Base-by-base conservation (phyloP, 208 protist genomes). In the Acanthamoeba culbertsoni region DNA sequence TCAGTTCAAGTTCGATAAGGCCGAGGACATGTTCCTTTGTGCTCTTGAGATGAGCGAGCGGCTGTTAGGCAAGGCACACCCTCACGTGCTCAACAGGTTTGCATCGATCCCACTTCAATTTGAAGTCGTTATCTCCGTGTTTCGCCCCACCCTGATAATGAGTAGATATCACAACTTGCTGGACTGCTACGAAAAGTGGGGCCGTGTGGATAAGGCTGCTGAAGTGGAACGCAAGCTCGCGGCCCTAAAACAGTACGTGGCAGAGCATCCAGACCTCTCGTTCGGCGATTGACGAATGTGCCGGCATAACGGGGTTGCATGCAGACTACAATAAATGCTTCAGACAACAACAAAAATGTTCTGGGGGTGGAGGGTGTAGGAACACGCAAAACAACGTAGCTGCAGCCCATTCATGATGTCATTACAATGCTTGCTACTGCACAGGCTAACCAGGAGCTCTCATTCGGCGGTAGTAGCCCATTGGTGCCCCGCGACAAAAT, bases 1-100 rank as follows among this genome's bases (percentile, higher is more conserved):
- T 40, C 88, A 92, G 62, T 77, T 92, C 37, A 92, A 92, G 45
- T 92, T 53, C 37, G 68, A 45, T 26, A 92, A 92, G 33, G 88
- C 88, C 20, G 88, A 92, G 40, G 46, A 33, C 31, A 65, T 92
- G 88, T 92, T 77, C 46, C 62, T 77, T 12, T 26, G 48, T 26
- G 88, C 88, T 2, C 23, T 92, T 14, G 59, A 57, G 45, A 92
- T 92, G 53, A 89, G 79, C 79, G 79, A 89, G 33, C 79, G 45
- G 10, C 45, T 65, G 1, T 35, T 89, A 0, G 79, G 79, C 45
- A 57, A 89, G 7, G 28, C 28, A 3, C 79, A 89, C 20, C 79
- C 79, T 0, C 79, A 89, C 26, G 79, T 89, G 2, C 10, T 89
- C 35, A 89, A 89, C 43, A 2, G 71, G 71, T 82, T 26, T 43